Base-by-base conservation (phyloP, 2,329 filamentous ascomycete genomes). In the Basipetospora chlamydospora region DNA sequence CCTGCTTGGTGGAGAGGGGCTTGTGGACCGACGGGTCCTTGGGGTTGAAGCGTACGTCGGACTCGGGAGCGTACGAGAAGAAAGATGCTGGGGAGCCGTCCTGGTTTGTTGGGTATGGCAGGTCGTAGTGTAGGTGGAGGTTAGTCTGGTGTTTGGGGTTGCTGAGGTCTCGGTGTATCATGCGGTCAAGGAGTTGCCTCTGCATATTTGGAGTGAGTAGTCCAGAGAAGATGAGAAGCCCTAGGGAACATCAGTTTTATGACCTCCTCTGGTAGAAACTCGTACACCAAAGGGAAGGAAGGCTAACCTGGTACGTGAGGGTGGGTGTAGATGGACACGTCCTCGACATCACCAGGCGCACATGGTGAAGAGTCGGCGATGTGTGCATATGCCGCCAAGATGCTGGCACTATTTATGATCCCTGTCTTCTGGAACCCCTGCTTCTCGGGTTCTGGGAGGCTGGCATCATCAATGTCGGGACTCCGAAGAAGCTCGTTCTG, bases 91-190 rank as follows among this genome's bases (percentile, higher is more conserved):
- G 36, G 1, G 44, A 26, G 12, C 7, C 6, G 33, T 13, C 47
- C 43, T 25, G 46, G 22, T 8, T 44, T 40, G 18, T 18, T 4
- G 51, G 53, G 46, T 88, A 87, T 6, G 71, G 65, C 5, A 93
- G 54, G 22, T 75, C 52, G 55, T 88, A 84, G 57, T 92, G 83
- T 2, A 85, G 66, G 56, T 92, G 81, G n/a, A 96, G 63, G 55
- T 96, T 98, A 36, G 87, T 96, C 49, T 81, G 72, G 53, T 96
- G 86, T 4, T 61, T 53, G 3, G 76, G 73, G 44, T 80, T 72
- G 42, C 76, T 75, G 12, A 93, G 70, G 53, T 93, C 81, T 17
- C 64, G 70, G 57, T 92, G 83, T 21, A 95, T 63, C 43, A 94
- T 68, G 38, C 72, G 74, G 30, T 73, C 73, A 5, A 96, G 66